Conservation (phyloP, 352 stramenopile genomes). For the Phytophthora niederhauseri region DNA sequence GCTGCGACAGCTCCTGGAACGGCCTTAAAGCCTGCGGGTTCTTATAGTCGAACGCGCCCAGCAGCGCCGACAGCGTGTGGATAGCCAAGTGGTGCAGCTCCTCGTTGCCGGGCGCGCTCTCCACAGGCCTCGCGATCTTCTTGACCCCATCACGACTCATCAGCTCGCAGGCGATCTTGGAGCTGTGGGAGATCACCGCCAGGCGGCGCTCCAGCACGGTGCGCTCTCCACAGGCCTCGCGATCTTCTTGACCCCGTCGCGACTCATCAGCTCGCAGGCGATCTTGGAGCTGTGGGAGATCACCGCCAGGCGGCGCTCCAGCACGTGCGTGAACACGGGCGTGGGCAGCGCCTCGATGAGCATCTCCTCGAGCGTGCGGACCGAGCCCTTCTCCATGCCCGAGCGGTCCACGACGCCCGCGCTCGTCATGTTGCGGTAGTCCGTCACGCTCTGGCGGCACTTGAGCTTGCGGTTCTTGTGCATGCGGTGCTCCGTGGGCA, state of each 20-base stretch:
- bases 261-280: constrained; percentile 58
- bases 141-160: constrained; percentile 58
- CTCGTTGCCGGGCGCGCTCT: constrained; percentile 46
- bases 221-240: constrained; percentile 43
- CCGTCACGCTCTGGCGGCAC: constrained; percentile 77
- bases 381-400: constrained; percentile 75
- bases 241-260: constrained; percentile 49
- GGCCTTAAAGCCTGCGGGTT: constrained; percentile 51
- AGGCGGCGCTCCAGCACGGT: constrained; percentile 73
- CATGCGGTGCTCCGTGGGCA: constrained; percentile 88
- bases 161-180: constrained; percentile 58
- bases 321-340: constrained; percentile 74
- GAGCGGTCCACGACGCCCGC: constrained; percentile 75
- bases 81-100: constrained; percentile 88
- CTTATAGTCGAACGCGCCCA: constrained; percentile 76
- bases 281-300: constrained; percentile 83
- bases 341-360: constrained; percentile 77
- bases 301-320: constrained; percentile 80
- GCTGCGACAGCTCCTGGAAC: constrained; percentile 80
- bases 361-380: constrained; percentile 84
- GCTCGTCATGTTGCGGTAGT: constrained; percentile 86
- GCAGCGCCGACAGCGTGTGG: constrained; percentile 72
- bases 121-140: constrained; percentile 44
- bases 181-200: constrained; percentile 85
- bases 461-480: constrained; percentile 86